Evolutionary conservation across 768 basidiomycete species (phyloP).

Genomic region (Phylloporus sp.): DNA sequence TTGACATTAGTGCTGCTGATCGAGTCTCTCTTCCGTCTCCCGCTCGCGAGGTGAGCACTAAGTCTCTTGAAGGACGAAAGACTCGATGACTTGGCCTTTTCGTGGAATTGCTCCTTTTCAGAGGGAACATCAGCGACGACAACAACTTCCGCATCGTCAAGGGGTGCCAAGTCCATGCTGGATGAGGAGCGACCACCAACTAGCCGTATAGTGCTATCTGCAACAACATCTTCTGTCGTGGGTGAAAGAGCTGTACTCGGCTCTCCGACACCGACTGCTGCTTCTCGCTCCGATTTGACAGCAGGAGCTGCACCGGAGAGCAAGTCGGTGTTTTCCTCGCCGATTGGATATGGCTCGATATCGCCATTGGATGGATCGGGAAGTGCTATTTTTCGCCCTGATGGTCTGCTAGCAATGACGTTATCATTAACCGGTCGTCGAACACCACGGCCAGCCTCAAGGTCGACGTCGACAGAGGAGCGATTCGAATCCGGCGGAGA

Average conservation of each 20-base stretch:
- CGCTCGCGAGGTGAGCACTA: constrained; percentile 37
- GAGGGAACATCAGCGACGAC: constrained; percentile 33
- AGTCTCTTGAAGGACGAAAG: constrained; percentile 55
- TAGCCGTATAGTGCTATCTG: constrained; percentile 49
- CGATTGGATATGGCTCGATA: constrained; percentile 18
- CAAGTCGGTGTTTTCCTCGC: constrained; percentile 42
- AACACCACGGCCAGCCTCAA: constrained; percentile 40
- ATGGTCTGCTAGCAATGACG: constrained; percentile 13
- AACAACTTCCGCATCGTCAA: constrained; percentile 31
- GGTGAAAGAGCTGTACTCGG: constrained; percentile 4
- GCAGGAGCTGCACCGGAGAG: constrained; percentile 41
- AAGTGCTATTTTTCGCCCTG: constrained; percentile 8
- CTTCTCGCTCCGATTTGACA: constrained; percentile 5
- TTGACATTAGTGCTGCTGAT: constrained; percentile 43
- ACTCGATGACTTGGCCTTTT: constrained; percentile 49
- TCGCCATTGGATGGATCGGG: constrained; percentile 10
- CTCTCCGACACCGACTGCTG: constrained; percentile 6
- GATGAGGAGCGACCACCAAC: constrained; percentile 50
- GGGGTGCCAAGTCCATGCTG: constrained; percentile 25
- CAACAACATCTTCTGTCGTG: constrained; percentile 17
- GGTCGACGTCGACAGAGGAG: constrained; percentile 33
- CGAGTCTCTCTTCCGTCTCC: constrained; percentile 50
- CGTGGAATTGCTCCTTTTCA: constrained; percentile 38
- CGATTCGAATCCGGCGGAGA: constrained; percentile 42
- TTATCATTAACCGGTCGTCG: constrained; percentile 27